These are phyloP conservation scores for Hymenoscyphus infarciens DNA, from an alignment of 2,329 filamentous ascomycete species.

Conservation along the genomic window DNA sequence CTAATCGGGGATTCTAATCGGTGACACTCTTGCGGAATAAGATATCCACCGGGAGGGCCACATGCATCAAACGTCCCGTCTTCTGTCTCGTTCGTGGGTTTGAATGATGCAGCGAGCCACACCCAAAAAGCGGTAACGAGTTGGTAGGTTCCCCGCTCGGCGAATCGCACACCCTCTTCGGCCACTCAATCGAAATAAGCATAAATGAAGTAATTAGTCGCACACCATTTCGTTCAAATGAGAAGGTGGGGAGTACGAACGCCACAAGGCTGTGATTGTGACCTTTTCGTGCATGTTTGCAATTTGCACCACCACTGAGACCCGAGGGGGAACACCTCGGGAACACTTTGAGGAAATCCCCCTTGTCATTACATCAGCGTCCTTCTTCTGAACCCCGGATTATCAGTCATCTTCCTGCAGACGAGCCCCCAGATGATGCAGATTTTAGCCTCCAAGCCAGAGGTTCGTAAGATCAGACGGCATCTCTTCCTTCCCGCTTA, in stretches of 20 bases:
- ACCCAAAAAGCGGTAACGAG: background rate
- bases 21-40: background rate
- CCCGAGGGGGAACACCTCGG: too few relatives aligned
- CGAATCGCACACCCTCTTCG: background rate
- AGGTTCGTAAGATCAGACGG: background rate
- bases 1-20: background rate
- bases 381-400: background rate
- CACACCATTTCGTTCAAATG: background rate
- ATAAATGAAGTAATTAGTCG: background rate
- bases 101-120: background rate
- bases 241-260: background rate
- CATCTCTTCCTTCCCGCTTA: background rate
- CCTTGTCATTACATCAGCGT: conserved; percentile 1
- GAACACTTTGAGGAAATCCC: background rate
- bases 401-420: conserved; percentile 1
- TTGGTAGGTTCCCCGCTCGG: background rate
- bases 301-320: too few relatives aligned
- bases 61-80: background rate
- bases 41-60: background rate
- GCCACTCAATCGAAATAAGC: background rate
- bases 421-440: background rate
- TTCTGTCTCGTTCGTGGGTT: background rate
- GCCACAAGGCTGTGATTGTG: background rate
- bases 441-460: background rate
- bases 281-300: too few relatives aligned